A percentile compares a stretch with the other conserved stretches of the same genome.
Evolutionary conservation across 495 filamentous ascomycete species (phyloP).

Genomic region (Penicillium pulvis): DNA sequence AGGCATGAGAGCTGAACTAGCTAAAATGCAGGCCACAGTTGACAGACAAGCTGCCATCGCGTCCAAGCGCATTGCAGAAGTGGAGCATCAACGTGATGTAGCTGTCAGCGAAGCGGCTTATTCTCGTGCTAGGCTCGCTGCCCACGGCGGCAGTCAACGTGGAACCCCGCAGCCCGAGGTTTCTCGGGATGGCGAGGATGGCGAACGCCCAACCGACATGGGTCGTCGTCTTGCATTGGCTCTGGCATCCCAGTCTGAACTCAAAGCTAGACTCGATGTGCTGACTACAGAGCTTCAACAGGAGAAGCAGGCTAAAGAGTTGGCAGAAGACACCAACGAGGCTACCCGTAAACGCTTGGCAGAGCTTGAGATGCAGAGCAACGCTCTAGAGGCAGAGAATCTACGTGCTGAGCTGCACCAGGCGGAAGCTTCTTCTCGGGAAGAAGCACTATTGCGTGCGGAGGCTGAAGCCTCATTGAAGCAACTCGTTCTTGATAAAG

Average conservation of each 20-base stretch:
- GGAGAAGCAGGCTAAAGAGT: conserved; percentile 74
- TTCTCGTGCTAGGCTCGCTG: conserved; percentile 89
- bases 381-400: conserved; percentile 78
- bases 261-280: conserved; percentile 68
- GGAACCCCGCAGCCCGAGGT: conserved; percentile 72
- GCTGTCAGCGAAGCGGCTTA: conserved; percentile 92
- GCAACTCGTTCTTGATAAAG: conserved; percentile 78
- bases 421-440: conserved; percentile 68
- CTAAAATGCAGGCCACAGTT: conserved; percentile 74
- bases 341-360: conserved; percentile 79
- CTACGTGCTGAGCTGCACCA: conserved; percentile 83
- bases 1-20: conserved; percentile 82
- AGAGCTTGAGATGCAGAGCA: conserved; percentile 84
- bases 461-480: conserved; percentile 75
- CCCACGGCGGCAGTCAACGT: conserved; percentile 69
- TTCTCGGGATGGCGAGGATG: conserved; percentile 56
- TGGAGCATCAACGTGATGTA: conserved; percentile 89
- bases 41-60: conserved; percentile 82
- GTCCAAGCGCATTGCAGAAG: conserved; percentile 85
- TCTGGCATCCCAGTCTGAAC: conserved; percentile 73
- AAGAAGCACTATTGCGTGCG: conserved; percentile 72
- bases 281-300: conserved; percentile 70
- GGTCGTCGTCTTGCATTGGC: conserved; percentile 79
- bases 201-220: conserved; percentile 76
- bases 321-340: conserved; percentile 86